Evolutionary conservation across 441 rosid genomes (phyloP).

Genomic region (Eutrema salsugineum): DNA sequence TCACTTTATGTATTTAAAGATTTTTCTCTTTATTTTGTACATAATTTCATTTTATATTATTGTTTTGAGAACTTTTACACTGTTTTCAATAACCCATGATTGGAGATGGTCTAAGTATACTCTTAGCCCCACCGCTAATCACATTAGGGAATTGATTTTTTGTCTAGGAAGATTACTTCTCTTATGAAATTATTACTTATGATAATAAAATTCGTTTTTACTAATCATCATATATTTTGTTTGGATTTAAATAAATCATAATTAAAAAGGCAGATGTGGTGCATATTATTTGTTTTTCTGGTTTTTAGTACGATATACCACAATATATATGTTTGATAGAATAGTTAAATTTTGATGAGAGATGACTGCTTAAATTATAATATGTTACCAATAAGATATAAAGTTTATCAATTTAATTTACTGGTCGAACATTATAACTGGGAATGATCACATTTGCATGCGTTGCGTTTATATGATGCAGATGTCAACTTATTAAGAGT

Average conservation of each 20-base stretch:
- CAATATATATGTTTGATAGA: background rate
- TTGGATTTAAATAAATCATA: no score
- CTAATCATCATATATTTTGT: background rate
- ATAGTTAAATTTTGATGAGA: background rate
- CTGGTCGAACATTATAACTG: background rate
- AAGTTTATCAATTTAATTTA: background rate
- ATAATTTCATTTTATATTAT: no score
- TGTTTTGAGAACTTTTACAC: no score
- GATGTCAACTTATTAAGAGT: background rate
- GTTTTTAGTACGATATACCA: background rate
- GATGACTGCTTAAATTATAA: background rate
- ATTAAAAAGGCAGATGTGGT: no score
- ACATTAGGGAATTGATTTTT: slow-evolving; percentile 3
- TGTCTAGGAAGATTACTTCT: background rate
- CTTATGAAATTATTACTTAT: background rate
- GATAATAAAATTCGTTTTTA: background rate
- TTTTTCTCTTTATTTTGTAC: no score
- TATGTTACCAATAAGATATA: background rate
- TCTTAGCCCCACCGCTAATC: slow-evolving; percentile 38
- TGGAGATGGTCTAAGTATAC: no score
- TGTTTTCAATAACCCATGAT: no score
- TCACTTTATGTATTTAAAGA: no score
- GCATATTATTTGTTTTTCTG: background rate
- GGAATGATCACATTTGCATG: background rate
- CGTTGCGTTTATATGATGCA: background rate